Base-by-base conservation (phyloP, 2,329 filamentous ascomycete genomes). In the Zymoseptoria tritici region DNA sequence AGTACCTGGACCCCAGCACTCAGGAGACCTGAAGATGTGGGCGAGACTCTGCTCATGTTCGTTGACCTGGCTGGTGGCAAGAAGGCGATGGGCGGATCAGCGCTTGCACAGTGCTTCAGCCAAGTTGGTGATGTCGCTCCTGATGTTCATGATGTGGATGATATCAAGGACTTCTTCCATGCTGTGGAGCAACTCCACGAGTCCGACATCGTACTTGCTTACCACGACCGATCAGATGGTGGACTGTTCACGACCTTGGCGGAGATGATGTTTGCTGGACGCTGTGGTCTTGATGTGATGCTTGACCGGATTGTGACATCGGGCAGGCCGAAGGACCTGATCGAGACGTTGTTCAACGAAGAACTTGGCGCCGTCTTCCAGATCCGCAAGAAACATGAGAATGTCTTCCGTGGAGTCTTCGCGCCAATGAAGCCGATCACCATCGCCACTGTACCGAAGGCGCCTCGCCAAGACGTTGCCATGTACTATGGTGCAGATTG, bases 191-290 rank as follows among this genome's bases (percentile, higher is more conserved):
- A 84, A 68, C 76, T 88, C 2, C 84, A 87, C 67, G 84, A 89
- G 65, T 77, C 83, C 26, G 83, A 83, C 22, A 82, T 89, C 60
- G 92, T 97, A 9, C 83, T 97, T 21, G 93, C 93, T 3, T 97
- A 97, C 73, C 94, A 97, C 73, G 94, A 97, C 75, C 84, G 89
- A 53, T 97, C 91, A 0, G 93, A 97, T 73, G 94, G 93, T 74
- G 94, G 94, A 70, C 79, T 97, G 9, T 84, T 97, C 72, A 94
- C 93, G 0, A 92, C 93, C 5, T 78, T 97, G 36, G 90, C 87
- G 2, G 94, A 99, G 77, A 97, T 97, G 94, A 95, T 96, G 85
- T 97, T 97, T 73, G 93, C 94, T 31, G 94, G 94, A 26, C 88
- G 92, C 58, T 95, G 90, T 70, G 94, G 93, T 62, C 83, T 91